Percentiles rank a stretch among this genome's conserved stretches.
Evolutionary conservation across 192 early-diverging fungal genomes (phyloP).

Genomic region (Gaertneriomyces sp.): DNA sequence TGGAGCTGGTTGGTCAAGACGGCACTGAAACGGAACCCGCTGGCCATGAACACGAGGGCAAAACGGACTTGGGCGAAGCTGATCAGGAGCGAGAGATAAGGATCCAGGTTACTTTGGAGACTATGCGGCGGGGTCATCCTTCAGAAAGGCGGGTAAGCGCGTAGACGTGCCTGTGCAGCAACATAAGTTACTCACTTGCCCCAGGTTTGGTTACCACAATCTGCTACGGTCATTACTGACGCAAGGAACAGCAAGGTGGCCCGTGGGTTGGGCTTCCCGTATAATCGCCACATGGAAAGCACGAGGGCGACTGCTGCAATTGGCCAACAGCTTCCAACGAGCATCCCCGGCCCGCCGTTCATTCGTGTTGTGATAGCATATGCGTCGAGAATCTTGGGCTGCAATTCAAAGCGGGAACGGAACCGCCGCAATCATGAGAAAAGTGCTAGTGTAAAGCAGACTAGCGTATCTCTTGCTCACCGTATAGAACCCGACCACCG

Average conservation of each 20-base stretch:
- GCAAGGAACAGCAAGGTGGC: not conserved
- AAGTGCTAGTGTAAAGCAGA: too few relatives aligned
- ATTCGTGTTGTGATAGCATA: too few relatives aligned
- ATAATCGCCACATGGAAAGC: slow-evolving; percentile 7
- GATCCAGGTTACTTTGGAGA: not conserved
- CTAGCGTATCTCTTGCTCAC: too few relatives aligned
- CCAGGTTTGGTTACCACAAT: slow-evolving; percentile 7
- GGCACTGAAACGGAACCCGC: slow-evolving; percentile 1
- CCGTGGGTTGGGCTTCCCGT: slow-evolving; percentile 1
- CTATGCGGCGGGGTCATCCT: too few relatives aligned
- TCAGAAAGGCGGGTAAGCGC: too few relatives aligned
- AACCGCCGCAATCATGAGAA: too few relatives aligned
- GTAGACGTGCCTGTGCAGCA: too few relatives aligned
- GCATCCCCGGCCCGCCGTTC: slow-evolving; percentile 9
- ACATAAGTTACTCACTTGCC: not conserved
- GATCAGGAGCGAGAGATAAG: not conserved
- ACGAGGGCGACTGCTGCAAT: not conserved
- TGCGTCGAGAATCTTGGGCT: too few relatives aligned
- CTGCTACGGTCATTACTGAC: not conserved
- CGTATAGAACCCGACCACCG: too few relatives aligned
- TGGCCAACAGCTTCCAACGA: slow-evolving; percentile 13
- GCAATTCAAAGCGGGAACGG: too few relatives aligned
- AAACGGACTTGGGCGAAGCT: slow-evolving; percentile 4
- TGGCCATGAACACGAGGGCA: not conserved
- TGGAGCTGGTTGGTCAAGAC: not conserved